Conservation (phyloP, 768 basidiomycete genomes). For the Hemileccinum impolitum region DNA sequence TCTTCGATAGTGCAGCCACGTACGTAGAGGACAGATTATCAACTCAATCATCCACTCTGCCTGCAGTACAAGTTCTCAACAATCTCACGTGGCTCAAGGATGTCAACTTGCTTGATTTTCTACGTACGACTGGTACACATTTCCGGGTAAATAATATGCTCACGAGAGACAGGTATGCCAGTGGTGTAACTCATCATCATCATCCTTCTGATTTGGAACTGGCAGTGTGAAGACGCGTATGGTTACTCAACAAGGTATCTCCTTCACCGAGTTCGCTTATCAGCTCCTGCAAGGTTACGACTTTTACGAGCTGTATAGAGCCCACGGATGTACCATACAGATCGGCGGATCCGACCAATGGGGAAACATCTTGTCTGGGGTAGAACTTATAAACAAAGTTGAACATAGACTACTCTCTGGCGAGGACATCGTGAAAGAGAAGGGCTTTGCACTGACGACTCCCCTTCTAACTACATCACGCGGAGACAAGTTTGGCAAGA, state of each 20-base stretch:
- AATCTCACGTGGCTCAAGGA: slow-evolving; percentile 78
- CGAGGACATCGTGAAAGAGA: slow-evolving; percentile 19
- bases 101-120: slow-evolving; percentile 76
- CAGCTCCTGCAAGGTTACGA: slow-evolving; percentile 97
- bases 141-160: slow-evolving; percentile 89
- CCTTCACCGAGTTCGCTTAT: slow-evolving; percentile 98
- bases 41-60: slow-evolving; percentile 4
- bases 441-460: slow-evolving; percentile 83
- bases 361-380: slow-evolving; percentile 94
- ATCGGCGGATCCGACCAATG: slow-evolving; percentile 97
- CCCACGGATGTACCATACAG: slow-evolving; percentile 75
- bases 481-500: slow-evolving; percentile 98
- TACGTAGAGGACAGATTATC: slow-evolving; percentile 50
- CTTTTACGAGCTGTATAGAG: slow-evolving; percentile 71
- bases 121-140: slow-evolving; percentile 75
- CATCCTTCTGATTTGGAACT: slow-evolving; percentile 7
- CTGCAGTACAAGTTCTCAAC: slow-evolving; percentile 47
- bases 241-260: slow-evolving; percentile 78
- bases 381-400: slow-evolving; percentile 78
- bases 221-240: slow-evolving; percentile 80
- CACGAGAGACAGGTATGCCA: slow-evolving; percentile 83
- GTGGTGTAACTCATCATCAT: slow-evolving; percentile 12
- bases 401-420: slow-evolving; percentile 8
- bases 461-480: slow-evolving; percentile 87
- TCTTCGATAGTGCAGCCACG: slow-evolving; percentile 62